phyloP scores from a whole-genome alignment of 768 basidiomycete species.

The Paxillus involutus region DNA sequence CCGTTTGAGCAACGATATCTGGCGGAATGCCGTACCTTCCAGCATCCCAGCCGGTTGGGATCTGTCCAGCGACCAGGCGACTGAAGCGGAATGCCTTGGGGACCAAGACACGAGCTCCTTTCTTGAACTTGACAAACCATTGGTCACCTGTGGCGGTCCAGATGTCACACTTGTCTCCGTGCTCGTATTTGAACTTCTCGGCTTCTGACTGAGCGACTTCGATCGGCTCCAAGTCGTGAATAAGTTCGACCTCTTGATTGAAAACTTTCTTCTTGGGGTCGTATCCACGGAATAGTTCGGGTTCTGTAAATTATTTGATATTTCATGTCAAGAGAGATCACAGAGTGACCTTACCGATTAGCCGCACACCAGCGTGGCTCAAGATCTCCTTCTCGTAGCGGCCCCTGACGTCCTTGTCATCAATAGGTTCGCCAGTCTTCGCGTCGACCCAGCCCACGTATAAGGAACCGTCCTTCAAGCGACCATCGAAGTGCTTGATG shows the following conservation, averaged over 20 bases:
- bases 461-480: constrained; percentile 86
- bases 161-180: constrained; percentile 94
- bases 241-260: constrained; percentile 95
- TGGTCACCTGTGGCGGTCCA: constrained; percentile 93
- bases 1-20: constrained; percentile 93
- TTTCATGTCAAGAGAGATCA: not conserved
- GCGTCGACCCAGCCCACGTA: constrained; percentile 99
- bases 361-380: constrained; percentile 85
- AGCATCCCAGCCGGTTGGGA: constrained; percentile 97
- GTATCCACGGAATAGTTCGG: constrained; percentile 96
- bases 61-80: constrained; percentile 91
- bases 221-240: constrained; percentile 94
- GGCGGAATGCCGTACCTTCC: constrained; percentile 95
- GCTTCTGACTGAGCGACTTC: constrained; percentile 92
- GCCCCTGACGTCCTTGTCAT: constrained; percentile 94
- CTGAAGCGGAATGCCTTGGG: constrained; percentile 96
- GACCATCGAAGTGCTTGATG: constrained; percentile 99
- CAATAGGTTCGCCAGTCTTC: constrained; percentile 90
- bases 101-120: constrained; percentile 88
- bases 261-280: constrained; percentile 97
- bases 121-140: constrained; percentile 99
- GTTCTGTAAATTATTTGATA: constrained; percentile 56
- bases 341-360: constrained; percentile 71
- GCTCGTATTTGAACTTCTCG: constrained; percentile 92
- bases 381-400: constrained; percentile 95